Evolutionary conservation across 2,329 filamentous ascomycete species (phyloP).

Genomic region (Neonectria ditissima): DNA sequence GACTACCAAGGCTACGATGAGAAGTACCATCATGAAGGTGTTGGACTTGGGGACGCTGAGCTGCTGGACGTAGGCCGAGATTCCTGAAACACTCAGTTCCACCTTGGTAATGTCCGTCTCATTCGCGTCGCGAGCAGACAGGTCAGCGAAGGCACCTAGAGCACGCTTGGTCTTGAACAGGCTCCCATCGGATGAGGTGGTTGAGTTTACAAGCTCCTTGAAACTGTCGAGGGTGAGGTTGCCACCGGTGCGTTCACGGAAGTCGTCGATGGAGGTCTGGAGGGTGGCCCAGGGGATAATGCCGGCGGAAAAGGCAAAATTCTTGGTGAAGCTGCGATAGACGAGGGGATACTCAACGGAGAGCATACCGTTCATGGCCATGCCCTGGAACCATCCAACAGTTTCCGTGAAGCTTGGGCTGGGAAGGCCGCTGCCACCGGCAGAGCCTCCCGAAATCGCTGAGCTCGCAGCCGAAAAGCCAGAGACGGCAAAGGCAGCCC

Average conservation of each 20-base stretch:
- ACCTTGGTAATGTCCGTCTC: constrained; percentile 48
- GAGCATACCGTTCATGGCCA: constrained; percentile 97
- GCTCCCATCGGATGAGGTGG: constrained; percentile 55
- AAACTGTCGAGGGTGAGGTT: constrained; percentile 87
- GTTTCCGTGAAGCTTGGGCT: constrained; percentile 90
- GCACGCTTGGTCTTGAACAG: constrained; percentile 67
- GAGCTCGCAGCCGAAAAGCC: constrained; percentile 77
- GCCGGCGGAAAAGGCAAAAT: constrained; percentile 92
- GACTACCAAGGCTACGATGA: constrained; percentile 89
- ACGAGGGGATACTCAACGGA: constrained; percentile 88
- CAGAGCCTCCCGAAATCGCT: constrained; percentile 66
- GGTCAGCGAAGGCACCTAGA: constrained; percentile 56
- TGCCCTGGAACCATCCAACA: constrained; percentile 89
- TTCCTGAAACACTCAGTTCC: constrained; percentile 73
- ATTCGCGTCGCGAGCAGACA: constrained; percentile 63
- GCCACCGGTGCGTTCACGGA: constrained; percentile 84
- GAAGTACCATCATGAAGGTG: constrained; percentile 94
- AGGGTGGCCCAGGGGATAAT: constrained; percentile 85
- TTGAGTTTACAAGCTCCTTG: constrained; percentile 71
- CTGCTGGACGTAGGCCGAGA: constrained; percentile 86
- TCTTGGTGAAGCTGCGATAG: constrained; percentile 90
- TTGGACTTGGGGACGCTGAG: constrained; percentile 88
- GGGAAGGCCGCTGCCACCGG: constrained; percentile 69
- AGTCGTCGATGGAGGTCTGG: constrained; percentile 85
- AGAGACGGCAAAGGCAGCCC: constrained; percentile 80